These are phyloP conservation scores for Phytophthora idaei DNA, from an alignment of 352 stramenopile species.

Conservation along the genomic window DNA sequence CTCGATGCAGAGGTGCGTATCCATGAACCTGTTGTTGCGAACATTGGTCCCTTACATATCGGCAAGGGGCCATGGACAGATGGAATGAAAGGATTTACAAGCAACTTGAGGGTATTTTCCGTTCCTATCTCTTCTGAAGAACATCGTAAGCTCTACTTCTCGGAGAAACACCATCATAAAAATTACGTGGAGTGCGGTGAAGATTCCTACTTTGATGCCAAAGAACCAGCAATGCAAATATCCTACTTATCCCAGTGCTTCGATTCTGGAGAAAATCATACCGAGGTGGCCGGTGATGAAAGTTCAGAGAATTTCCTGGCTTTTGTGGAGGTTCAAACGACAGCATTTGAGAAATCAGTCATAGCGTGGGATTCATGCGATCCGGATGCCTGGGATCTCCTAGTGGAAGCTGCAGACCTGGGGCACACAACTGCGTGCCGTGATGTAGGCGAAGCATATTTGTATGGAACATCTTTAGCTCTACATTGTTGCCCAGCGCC, in stretches of 20 bases:
- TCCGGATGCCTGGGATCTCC: conserved; percentile 30
- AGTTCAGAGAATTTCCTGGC: not conserved
- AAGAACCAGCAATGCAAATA: conserved; percentile 36
- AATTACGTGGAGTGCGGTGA: conserved; percentile 24
- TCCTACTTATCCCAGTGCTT: conserved; percentile 46
- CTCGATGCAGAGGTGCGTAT: conserved; percentile 59
- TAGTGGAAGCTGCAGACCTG: conserved; percentile 44
- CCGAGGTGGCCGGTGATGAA: not conserved
- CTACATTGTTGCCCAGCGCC: conserved; percentile 20
- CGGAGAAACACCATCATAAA: conserved; percentile 30
- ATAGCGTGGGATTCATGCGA: conserved; percentile 25
- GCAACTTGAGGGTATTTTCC: conserved; percentile 55
- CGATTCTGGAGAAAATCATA: not conserved
- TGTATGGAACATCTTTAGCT: conserved; percentile 39
- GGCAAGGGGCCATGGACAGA: conserved; percentile 72
- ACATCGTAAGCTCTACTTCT: conserved; percentile 34
- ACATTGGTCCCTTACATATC: conserved; percentile 68
- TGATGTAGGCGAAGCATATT: conserved; percentile 39
- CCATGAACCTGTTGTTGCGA: conserved; percentile 50
- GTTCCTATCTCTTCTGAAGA: conserved; percentile 34
- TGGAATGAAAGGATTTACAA: conserved; percentile 68
- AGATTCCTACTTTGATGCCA: not conserved
- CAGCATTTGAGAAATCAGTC: conserved; percentile 21
- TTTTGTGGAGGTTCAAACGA: conserved; percentile 17
- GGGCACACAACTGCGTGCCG: conserved; percentile 34